Base-by-base conservation (phyloP, 306 rosid genomes). In the Ceratonia siliqua region DNA sequence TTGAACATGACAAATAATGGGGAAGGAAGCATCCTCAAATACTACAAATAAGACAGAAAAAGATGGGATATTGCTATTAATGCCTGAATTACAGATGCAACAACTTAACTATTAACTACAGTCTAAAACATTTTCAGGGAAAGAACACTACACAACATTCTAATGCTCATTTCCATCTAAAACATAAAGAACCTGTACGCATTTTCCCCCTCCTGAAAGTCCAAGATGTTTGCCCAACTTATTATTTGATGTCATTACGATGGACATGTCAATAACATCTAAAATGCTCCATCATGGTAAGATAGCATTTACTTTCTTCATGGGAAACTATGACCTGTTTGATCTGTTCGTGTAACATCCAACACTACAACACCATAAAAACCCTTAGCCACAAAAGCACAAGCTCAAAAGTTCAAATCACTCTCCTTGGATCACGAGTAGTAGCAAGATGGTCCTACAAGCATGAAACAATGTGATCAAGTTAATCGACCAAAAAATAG, bases 371-470 rank as follows among this genome's bases (percentile, higher is more conserved):
- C 35, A 70, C 62, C 39, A 25, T 72, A 24, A 5, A 36, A 61
- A 78, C 48, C 80, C 71, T 68, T 62, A 14, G 30, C 28, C 66
- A 35, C 49, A 61, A 62, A 75, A 75, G 78, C 78, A 78, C 41
- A 38, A 62, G 54, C 53, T 70, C 33, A 50, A 66, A 58, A 53
- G 33, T 32, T 87, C 83, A 90, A 66, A 81, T 72, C 82, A 91
- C 83, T 76, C 88, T 86, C 92, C 88, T 94, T 32, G 93, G 82
- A 79, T 92, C 99, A 18, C 96, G 99, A 68, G 93, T 70, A 9
- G 99, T 86, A 46, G 92, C 61, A 81, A 95, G 30, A 80, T 95
- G 99, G 75, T 92, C 99, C 99, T 95, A 71, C 81, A 90, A 72
- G 35, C 82, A 78, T 70, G 70, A 69, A 70, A 75, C 72, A 74